phyloP scores from a whole-genome alignment of 2,329 filamentous ascomycete genomes.

The Fonsecaea monophora region DNA sequence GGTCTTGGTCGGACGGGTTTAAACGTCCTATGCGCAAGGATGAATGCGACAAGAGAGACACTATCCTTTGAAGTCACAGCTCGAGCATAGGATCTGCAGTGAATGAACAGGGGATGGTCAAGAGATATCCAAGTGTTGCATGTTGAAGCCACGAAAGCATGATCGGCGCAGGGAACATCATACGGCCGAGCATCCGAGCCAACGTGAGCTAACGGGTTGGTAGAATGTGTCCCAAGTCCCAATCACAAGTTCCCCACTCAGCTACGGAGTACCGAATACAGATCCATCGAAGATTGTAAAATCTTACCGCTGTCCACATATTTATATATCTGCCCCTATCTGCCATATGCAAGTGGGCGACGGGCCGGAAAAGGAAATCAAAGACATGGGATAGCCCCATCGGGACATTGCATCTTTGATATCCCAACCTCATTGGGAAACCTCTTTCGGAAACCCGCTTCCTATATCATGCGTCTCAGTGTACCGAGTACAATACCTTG shows the following conservation, averaged over 20 bases:
- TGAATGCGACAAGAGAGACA: not conserved
- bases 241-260: too few relatives aligned
- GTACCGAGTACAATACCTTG: not conserved
- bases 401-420: not conserved
- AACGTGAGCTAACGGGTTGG: not conserved
- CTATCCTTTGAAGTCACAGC: not conserved
- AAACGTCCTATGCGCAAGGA: not conserved
- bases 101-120: not conserved
- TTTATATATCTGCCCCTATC: not conserved
- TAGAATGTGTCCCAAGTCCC: too few relatives aligned
- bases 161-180: conserved; percentile 4
- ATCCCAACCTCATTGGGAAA: conserved; percentile 1
- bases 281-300: too few relatives aligned
- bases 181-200: not conserved
- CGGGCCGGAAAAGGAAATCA: not conserved
- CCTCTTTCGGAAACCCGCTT: conserved; percentile 11
- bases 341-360: not conserved
- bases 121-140: not conserved
- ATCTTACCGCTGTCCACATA: not conserved
- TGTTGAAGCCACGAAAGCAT: conserved; percentile 11
- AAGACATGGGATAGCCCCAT: not conserved
- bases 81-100: not conserved
- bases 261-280: too few relatives aligned
- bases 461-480: not conserved
- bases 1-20: not conserved